Evolutionary conservation across 306 rosid genomes (phyloP), one percentile per base, ranked within the genome.

Genomic region (Rosa rugosa): DNA sequence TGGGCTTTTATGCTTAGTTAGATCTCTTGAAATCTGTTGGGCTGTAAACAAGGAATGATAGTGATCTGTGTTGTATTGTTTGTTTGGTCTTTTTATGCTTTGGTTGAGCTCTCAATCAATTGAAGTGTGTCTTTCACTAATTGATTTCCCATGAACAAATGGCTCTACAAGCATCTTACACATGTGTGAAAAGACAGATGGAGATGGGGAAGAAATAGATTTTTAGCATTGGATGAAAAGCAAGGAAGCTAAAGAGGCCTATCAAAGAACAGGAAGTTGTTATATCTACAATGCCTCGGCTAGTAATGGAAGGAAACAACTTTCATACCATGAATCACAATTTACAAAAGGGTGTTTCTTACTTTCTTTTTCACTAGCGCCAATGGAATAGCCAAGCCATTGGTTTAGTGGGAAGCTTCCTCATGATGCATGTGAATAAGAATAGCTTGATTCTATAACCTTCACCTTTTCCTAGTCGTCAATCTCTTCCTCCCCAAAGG

Each of bases 381-480:
- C 71, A 38, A 36, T 65, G 46, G 46, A 36, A 65, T 65, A 7
- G 6, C 11, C 13, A 38, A 11, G 38, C 18, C 67, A 12, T 14
- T 57, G 34, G 22, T 57, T 1, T 41, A 23, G 25, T 40, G 57
- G 5, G 82, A 73, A 83, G 76, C 20, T 78, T 83, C 85, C 82
- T 22, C 54, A 50, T 57, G 45, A 42, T 75, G 56, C 70, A 59
- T 71, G 5, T 84, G 87, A 83, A 89, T 72, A 54, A 54, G 80
- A 73, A 84, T 86, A 60, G 89, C 89, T 87, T 88, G 81, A 69
- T 84, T 46, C 80, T 46, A 13, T 77, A 53, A 77, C 66, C 83
- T 88, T 87, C 51, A 10, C 77, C 50, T 84, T 85, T 72, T 72
- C 91, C 90, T 68, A 59, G 81, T 88, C 96, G 83, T 60, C 87